Evolutionary conservation across 202 grass and related monocot genomes (phyloP).

Genomic region (Carex arenaria): DNA sequence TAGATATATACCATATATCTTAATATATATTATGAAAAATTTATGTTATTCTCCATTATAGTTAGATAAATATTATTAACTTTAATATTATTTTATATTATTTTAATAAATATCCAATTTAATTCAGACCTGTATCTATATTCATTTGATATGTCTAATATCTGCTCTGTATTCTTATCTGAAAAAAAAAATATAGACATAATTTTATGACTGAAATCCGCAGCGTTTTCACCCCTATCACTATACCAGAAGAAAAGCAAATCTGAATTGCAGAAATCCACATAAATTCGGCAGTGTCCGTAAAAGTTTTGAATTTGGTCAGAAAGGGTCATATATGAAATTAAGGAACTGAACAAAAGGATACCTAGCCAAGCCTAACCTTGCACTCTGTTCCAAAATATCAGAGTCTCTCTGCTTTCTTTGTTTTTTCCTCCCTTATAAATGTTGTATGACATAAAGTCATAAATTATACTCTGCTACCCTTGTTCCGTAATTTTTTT

Average conservation of each 20-base stretch:
- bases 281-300: conserved; percentile 16
- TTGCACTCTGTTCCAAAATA: conserved; percentile 12
- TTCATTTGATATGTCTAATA: too few species aligned
- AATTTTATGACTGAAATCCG: too few species aligned
- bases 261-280: conserved; percentile 20
- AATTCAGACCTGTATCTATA: too few species aligned
- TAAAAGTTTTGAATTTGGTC: conserved; percentile 18
- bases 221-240: too few species aligned
- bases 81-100: too few species aligned
- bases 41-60: too few species aligned
- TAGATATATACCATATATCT: too few species aligned
- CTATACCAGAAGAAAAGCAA: background rate
- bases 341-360: conserved; percentile 2
- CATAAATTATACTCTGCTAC: background rate
- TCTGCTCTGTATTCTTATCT: too few species aligned
- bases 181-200: too few species aligned
- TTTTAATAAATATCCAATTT: too few species aligned
- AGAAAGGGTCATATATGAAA: conserved; percentile 18
- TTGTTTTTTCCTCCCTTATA: background rate
- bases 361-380: background rate
- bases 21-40: too few species aligned
- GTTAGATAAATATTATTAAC: too few species aligned
- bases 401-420: conserved; percentile 19
- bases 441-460: background rate
- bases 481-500: background rate